Evolutionary conservation across 1,284 basidiomycete species (phyloP).

Genomic region (Leccinum brunneo-olivaceum): DNA sequence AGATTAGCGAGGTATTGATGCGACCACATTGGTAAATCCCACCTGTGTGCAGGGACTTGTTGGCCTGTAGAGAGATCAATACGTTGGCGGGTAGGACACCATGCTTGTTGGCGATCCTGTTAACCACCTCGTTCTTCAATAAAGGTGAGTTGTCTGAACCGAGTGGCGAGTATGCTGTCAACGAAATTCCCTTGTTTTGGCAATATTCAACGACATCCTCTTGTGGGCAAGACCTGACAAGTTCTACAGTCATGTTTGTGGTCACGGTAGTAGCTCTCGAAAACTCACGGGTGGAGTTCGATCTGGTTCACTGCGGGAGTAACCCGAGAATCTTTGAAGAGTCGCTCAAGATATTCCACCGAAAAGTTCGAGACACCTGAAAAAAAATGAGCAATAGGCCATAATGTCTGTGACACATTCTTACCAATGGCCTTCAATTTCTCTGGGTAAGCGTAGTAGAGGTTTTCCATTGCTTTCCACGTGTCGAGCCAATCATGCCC

Average conservation of each 20-base stretch:
- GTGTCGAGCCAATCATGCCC: slow-evolving; percentile 63
- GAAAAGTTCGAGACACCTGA: slow-evolving; percentile 68
- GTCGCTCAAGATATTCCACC: slow-evolving; percentile 49
- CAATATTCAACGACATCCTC: slow-evolving; percentile 59
- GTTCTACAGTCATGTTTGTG: slow-evolving; percentile 11
- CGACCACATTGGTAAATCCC: slow-evolving; percentile 9
- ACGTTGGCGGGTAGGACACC: slow-evolving; percentile 50
- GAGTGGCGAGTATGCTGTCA: slow-evolving; percentile 74
- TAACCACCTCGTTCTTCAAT: slow-evolving; percentile 50
- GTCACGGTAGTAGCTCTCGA: neutral
- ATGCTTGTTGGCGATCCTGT: slow-evolving; percentile 49
- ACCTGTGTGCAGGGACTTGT: slow-evolving; percentile 51
- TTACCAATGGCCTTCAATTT: slow-evolving; percentile 70
- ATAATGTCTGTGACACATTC: neutral
- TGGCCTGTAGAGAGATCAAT: slow-evolving; percentile 61
- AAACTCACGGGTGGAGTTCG: slow-evolving; percentile 64
- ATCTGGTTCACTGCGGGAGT: slow-evolving; percentile 80
- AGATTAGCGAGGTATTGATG: neutral
- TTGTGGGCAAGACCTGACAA: slow-evolving; percentile 48
- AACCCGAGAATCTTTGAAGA: slow-evolving; percentile 55
- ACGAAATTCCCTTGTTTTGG: slow-evolving; percentile 52
- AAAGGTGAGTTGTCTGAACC: slow-evolving; percentile 74
- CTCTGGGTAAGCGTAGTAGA: slow-evolving; percentile 56
- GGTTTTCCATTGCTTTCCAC: slow-evolving; percentile 73
- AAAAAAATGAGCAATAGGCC: neutral